A percentile compares a stretch with the other conserved stretches of the same genome.
These are phyloP conservation scores for Pythium insidiosum DNA, from an alignment of 352 stramenopile genomes.

Conservation along the genomic window DNA sequence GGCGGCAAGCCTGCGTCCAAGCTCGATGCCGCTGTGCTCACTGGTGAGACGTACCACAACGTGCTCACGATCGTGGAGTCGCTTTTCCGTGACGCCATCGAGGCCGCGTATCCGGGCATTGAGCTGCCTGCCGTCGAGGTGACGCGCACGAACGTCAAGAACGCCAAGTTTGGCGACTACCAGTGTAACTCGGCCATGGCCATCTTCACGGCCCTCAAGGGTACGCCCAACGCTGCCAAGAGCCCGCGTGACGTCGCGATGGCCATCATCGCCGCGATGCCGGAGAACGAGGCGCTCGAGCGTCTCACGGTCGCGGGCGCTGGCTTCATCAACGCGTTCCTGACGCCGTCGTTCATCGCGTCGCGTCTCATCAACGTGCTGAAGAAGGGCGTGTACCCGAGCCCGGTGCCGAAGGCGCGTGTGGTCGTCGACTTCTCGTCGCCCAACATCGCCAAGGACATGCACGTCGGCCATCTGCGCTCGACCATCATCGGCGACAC, in stretches of 20 bases:
- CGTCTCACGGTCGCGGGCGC: slow-evolving; percentile 87
- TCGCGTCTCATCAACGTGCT: slow-evolving; percentile 65
- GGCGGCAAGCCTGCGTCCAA: slow-evolving; percentile 37
- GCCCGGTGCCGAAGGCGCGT: slow-evolving; percentile 74
- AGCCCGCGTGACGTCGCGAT: slow-evolving; percentile 85
- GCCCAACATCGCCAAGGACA: slow-evolving; percentile 86
- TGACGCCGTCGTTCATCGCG: slow-evolving; percentile 83
- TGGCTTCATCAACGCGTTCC: slow-evolving; percentile 97
- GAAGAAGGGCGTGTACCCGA: slow-evolving; percentile 58
- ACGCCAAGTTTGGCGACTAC: slow-evolving; percentile 92
- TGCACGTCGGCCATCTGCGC: slow-evolving; percentile 84
- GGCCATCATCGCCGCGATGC: slow-evolving; percentile 85
- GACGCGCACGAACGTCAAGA: slow-evolving; percentile 70
- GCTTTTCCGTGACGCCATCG: slow-evolving; percentile 68
- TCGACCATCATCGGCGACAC: slow-evolving; percentile 90
- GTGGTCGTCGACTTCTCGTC: slow-evolving; percentile 83
- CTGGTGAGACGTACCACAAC: slow-evolving; percentile 68
- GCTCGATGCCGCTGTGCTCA: slow-evolving; percentile 35
- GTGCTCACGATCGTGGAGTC: slow-evolving; percentile 65
- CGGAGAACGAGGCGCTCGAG: slow-evolving; percentile 82
- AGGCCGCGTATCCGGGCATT: slow-evolving; percentile 54
- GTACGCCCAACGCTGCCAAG: slow-evolving; percentile 50
- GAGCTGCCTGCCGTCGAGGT: slow-evolving; percentile 48
- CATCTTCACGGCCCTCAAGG: slow-evolving; percentile 95
- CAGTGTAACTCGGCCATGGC: slow-evolving; percentile 98